Evolutionary conservation across 2,329 filamentous ascomycete genomes (phyloP), one percentile per base, ranked within the genome.

Genomic region (Aureobasidium namibiae): DNA sequence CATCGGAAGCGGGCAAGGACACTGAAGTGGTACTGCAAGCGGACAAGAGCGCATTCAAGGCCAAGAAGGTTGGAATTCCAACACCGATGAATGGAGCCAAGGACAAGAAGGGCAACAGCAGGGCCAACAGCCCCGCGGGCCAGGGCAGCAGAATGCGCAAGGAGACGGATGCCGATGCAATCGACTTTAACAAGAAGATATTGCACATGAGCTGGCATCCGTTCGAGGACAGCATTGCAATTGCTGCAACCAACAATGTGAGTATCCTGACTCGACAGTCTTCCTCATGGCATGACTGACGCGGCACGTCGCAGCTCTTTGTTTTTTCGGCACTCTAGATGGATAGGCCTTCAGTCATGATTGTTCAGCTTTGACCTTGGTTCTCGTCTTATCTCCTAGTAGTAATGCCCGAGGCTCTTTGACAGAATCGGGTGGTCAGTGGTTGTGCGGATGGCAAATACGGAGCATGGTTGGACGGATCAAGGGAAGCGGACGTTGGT

Each of bases 131-230:
- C 73, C 92, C 94, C 62, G 89, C 89, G 34, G 88, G 87, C 45
- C 89, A 92, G 70, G 91, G 90, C 60, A 90, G 94, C 72, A 84
- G 94, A 67, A 97, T 99, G 94, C 87, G 92, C 70, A 97, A 96
- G 78, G 94, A 99, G 79, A 99, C 94, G 56, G 94, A 99, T 75
- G 94, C 94, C 61, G 92, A 99, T 74, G 92, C 97, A 78, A 97
- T 97, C 75, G 94, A 99, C 76, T 99, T 97, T 77, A 97, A 97
- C 82, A 99, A 97, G 84, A 99, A 99, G 84, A 99, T 99, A 69
- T 74, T 99, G 72, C 94, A 99, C 75, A 99, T 99, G 94, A 97
- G 92, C 78, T 99, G 94, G 94, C 94, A 99, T 85, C 94, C 94
- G 50, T 96, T 95, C 69, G 94, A 99, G 77, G 92, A 99, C 78